phyloP scores from a whole-genome alignment of 1,284 basidiomycete species.

The Rhodofomes roseus region DNA sequence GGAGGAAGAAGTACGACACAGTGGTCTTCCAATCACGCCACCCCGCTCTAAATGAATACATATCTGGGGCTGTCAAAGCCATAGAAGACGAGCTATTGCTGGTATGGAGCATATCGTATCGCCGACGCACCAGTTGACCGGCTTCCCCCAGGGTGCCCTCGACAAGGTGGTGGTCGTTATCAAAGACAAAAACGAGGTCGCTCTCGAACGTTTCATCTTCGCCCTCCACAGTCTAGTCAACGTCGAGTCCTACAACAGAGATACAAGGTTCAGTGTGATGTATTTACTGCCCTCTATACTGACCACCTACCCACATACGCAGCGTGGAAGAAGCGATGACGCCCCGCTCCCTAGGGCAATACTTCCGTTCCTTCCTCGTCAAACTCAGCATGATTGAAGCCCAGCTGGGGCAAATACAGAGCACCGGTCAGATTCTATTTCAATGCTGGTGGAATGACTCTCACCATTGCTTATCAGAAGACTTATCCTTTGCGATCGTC shows the following conservation, averaged over 20 bases:
- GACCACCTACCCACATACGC: neutral
- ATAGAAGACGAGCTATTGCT: constrained; percentile 70
- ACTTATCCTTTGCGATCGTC: constrained; percentile 79
- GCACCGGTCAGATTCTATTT: constrained; percentile 35
- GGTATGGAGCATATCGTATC: constrained; percentile 36
- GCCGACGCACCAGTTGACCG: constrained; percentile 1
- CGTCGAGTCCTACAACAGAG: constrained; percentile 60
- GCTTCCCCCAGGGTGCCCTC: constrained; percentile 54
- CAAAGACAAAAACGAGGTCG: constrained; percentile 71
- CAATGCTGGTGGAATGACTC: neutral
- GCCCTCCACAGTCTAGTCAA: constrained; percentile 69
- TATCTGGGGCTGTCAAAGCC: constrained; percentile 76
- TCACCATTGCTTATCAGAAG: constrained; percentile 40
- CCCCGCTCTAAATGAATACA: constrained; percentile 84
- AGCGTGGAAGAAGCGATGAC: constrained; percentile 73
- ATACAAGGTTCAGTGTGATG: constrained; percentile 45
- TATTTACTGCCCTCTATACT: neutral
- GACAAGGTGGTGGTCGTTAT: constrained; percentile 77
- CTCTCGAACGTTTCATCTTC: constrained; percentile 82
- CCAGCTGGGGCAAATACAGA: constrained; percentile 60
- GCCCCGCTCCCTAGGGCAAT: constrained; percentile 60
- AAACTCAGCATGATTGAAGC: constrained; percentile 82
- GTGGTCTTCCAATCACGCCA: constrained; percentile 91
- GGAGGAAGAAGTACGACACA: constrained; percentile 84
- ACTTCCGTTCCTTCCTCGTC: constrained; percentile 83